A percentile compares a stretch with the other conserved stretches of the same genome.
These are phyloP conservation scores for Hypocrella siamensis DNA, from an alignment of 2,329 filamentous ascomycete genomes.

Conservation along the genomic window DNA sequence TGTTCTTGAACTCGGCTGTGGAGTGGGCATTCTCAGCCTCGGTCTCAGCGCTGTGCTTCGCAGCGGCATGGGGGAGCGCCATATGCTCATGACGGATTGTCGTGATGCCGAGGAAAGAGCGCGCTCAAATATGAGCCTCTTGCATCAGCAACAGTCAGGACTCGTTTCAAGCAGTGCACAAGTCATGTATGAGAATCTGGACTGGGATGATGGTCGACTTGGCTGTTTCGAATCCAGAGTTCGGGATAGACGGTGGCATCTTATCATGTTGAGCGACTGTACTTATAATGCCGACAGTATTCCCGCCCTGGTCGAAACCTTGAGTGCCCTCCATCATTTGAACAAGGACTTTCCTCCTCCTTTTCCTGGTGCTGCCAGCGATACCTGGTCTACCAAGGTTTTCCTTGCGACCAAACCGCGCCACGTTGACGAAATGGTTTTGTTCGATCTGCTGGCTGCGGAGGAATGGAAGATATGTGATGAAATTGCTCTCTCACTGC, in stretches of 20 bases:
- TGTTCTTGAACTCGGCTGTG: conserved; percentile 39
- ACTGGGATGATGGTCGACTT: conserved; percentile 36
- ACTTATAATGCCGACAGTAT: conserved; percentile 45
- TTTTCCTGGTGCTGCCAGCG: conserved; percentile 3
- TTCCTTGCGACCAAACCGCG: conserved; percentile 40
- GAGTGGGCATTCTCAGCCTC: conserved; percentile 39
- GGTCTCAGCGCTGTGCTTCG: conserved; percentile 25
- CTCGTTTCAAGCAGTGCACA: conserved; percentile 5
- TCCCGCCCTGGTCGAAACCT: conserved; percentile 34
- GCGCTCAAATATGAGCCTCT: conserved; percentile 26
- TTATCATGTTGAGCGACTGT: conserved; percentile 42
- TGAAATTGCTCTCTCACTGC: conserved; percentile 25
- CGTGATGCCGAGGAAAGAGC: conserved; percentile 35
- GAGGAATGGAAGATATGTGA: conserved; percentile 29
- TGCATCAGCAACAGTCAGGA: conserved; percentile 7
- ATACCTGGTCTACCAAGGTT: conserved; percentile 21
- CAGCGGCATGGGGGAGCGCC: conserved; percentile 9
- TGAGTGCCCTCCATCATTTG: conserved; percentile 29
- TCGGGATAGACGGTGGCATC: conserved; percentile 28
- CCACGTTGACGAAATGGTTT: conserved; percentile 32
- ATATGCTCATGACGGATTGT: conserved; percentile 39
- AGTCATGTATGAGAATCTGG: conserved; percentile 36
- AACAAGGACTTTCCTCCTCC: conserved; percentile 14
- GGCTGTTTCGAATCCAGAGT: conserved; percentile 27
- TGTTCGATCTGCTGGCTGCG: conserved; percentile 30